These are phyloP conservation scores for Microcos paniculata DNA, from an alignment of 345 rosid genomes.

Conservation along the genomic window DNA sequence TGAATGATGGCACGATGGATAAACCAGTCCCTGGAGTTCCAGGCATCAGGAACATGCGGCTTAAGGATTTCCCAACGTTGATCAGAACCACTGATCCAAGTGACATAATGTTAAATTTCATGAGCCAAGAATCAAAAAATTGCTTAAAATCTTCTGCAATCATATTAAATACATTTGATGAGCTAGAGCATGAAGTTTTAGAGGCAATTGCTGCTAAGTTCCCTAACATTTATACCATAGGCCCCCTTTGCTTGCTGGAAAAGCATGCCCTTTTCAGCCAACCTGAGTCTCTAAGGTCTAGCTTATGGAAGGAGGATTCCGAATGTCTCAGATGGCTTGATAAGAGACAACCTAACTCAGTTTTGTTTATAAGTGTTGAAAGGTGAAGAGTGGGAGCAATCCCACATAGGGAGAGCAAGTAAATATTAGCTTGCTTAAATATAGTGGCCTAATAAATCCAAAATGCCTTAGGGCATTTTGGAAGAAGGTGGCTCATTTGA, in stretches of 20 bases:
- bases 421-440: too few species aligned
- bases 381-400: too few species aligned
- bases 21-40: constrained; percentile 37
- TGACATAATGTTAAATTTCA: constrained; percentile 33
- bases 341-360: constrained; percentile 7
- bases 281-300: neutral
- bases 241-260: constrained; percentile 40
- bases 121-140: constrained; percentile 22
- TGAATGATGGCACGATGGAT: constrained; percentile 29
- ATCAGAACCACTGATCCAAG: constrained; percentile 27
- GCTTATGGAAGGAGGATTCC: constrained; percentile 19
- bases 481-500: too few species aligned
- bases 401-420: too few species aligned
- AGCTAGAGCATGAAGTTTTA: constrained; percentile 32
- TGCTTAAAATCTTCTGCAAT: constrained; percentile 37
- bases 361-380: constrained; percentile 15
- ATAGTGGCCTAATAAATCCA: too few species aligned
- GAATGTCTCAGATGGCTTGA: constrained; percentile 16
- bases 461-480: too few species aligned
- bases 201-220: constrained; percentile 26
- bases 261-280: constrained; percentile 18
- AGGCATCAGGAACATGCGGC: constrained; percentile 32
- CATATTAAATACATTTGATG: constrained; percentile 45
- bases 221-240: constrained; percentile 28
- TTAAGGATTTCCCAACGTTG: constrained; percentile 44